Conservation (phyloP, 139 green algal genomes). For the Tetratostichococcus sp. region DNA sequence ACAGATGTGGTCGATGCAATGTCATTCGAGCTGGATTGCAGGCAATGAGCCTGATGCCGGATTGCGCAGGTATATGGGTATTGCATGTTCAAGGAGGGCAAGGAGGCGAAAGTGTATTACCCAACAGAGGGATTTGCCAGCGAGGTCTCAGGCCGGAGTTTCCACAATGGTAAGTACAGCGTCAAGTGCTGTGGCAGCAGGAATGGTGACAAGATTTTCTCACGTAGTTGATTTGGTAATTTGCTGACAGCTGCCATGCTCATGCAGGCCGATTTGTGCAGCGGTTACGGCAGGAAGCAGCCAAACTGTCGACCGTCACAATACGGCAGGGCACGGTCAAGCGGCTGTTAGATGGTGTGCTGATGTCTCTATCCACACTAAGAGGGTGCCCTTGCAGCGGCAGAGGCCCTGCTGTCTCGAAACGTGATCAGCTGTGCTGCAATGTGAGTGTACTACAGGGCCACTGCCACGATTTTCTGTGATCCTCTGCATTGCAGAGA, state of each 20-base stretch:
- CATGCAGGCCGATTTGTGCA: conserved; percentile 86
- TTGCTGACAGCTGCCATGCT: neutral
- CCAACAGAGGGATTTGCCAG: conserved; percentile 64
- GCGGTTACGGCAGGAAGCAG: conserved; percentile 67
- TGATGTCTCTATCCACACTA: neutral
- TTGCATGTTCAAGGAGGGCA: conserved; percentile 85
- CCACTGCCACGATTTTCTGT: too few relatives aligned
- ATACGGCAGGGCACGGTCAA: conserved; percentile 69
- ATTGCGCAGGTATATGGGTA: conserved; percentile 92
- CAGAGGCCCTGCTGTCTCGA: neutral
- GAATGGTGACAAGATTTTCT: neutral
- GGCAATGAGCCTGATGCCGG: too few relatives aligned
- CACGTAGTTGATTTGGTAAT: too few relatives aligned
- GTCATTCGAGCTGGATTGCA: too few relatives aligned
- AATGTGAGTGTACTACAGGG: too few relatives aligned
- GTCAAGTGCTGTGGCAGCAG: neutral
- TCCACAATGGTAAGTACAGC: conserved; percentile 74
- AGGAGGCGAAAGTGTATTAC: conserved; percentile 76
- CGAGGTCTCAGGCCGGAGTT: conserved; percentile 85
- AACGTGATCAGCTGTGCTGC: neutral
- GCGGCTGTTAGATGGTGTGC: conserved; percentile 66
- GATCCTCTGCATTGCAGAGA: conserved; percentile 34
- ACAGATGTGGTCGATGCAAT: too few relatives aligned
- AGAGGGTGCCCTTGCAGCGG: too few relatives aligned
- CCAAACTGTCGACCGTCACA: conserved; percentile 43